Base-by-base conservation (phyloP, 345 rosid genomes). In the Euclidium syriacum region DNA sequence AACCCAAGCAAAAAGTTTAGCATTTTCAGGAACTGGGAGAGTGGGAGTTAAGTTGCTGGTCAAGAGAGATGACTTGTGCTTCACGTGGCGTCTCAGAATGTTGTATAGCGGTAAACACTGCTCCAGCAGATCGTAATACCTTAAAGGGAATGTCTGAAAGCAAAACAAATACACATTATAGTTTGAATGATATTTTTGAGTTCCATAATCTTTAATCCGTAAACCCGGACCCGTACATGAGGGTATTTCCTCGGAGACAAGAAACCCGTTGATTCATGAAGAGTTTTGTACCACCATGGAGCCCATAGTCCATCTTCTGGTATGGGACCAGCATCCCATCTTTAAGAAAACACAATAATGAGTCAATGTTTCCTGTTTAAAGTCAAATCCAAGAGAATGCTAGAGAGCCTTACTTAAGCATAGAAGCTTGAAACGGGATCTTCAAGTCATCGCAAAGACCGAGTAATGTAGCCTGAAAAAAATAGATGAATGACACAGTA, bases 321-420 rank as follows among this genome's bases (percentile, higher is more conserved):
- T 72, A 85, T 84, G 6, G 98, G 89, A 71, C 98, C 94, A 75
- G 89, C 87, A 74, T 81, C 78, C 98, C 98, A 91, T 71, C 97
- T 87, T 79, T 62, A 42, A 17, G 24, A 34, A 52, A 52, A 33
- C 34, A 52, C 60, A 68, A 23, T 0, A 34, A 24, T 29, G 29
- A 40, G 23, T 69, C 65, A 50, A 23, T 34, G 1, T 42, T 16
- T 24, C 32, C 34, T 10, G 6, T 7, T 53, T 20, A 33, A 0
- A 0, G 5, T 29, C 8, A 41, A 16, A 59, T 40, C 7, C 12
- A 58, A 41, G 30, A n/a, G 39, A 59, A 18, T 6, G 15, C 0
- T n/a, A 16, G 15, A 33, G 5, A 51, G 54, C 26, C 69, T 64
- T 74, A 82, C 95, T 79, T 85, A 40, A 87, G 95, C 91, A 85